Base-by-base conservation (phyloP, 2,329 filamentous ascomycete genomes). In the Aureobasidium sp. region DNA sequence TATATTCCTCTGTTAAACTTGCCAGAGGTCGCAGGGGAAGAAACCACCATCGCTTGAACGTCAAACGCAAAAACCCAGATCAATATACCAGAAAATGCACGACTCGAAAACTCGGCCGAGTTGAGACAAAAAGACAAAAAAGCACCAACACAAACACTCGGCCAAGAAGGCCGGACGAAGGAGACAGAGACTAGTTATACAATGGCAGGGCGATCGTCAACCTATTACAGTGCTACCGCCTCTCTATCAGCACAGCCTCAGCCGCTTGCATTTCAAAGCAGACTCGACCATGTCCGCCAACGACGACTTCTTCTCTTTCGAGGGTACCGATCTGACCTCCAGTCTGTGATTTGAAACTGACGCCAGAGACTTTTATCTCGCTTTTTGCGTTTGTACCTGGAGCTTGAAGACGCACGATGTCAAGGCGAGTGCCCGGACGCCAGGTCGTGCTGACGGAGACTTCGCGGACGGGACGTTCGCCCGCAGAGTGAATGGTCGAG, bases 321-420 rank as follows among this genome's bases (percentile, higher is more conserved):
- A 25, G 13, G n/a, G 25, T n/a, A 13, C 47, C 59, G 33, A 45
- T 29, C 46, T 45, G 57, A n/a, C 7, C 54, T 43, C 43, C 49
- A 33, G 59, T 50, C 42, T 43, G 57, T 11, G 62, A 19, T 29
- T 60, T 37, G 29, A 59, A 50, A 29, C 47, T 40, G 31, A 60
- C 19, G 19, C 46, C 31, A 43, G 29, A 45, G 15, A 57, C 33
- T 25, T 43, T 40, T 45, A 57, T 35, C n/a, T 23, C 43, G 19
- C 61, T 61, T 17, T 60, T 63, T 33, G 59, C 61, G 23, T 51
- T 63, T 7, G 57, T 60, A 8, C 40, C 27, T 23, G 59, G 45
- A 10, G 50, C 31, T 25, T 33, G 31, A 19, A 63, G 35, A 9
- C 59, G 54, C 15, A 31, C 55, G 45, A 60, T 21, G 8, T 40